Percentiles rank a stretch among this genome's conserved stretches.
Conservation (phyloP, 2,329 filamentous ascomycete genomes). For the Alternaria conjuncta region DNA sequence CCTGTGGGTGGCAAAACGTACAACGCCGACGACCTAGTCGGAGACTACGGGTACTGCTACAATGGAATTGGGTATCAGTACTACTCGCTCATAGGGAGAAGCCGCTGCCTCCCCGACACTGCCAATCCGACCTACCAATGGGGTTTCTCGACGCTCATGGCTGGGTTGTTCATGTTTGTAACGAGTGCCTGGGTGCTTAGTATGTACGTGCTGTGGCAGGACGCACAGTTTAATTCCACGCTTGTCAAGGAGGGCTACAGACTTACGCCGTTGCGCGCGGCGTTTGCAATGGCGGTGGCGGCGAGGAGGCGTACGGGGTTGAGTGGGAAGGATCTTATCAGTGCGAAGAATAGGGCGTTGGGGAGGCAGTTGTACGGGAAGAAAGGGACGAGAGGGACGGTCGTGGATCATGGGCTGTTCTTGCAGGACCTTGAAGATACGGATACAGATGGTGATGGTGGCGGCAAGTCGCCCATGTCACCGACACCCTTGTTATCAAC, state of each 20-base stretch:
- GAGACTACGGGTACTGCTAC: constrained; percentile 24
- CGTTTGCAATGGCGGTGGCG: constrained; percentile 34
- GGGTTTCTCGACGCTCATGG: constrained; percentile 48
- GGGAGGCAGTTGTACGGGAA: constrained; percentile 28
- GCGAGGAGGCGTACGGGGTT: constrained; percentile 33
- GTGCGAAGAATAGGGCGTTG: constrained; percentile 19
- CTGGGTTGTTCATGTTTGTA: constrained; percentile 38
- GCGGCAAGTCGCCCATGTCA: background rate
- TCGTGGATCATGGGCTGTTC: constrained; percentile 21
- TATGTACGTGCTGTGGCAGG: constrained; percentile 47
- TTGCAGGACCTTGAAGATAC: constrained; percentile 6
- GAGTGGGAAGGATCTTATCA: constrained; percentile 23
- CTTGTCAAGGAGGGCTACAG: constrained; percentile 35
- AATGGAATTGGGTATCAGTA: constrained; percentile 20
- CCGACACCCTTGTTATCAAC: background rate
- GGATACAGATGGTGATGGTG: background rate
- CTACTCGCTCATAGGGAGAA: constrained; percentile 7
- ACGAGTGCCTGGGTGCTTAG: constrained; percentile 39
- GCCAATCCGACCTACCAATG: constrained; percentile 39
- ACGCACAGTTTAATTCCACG: constrained; percentile 36
- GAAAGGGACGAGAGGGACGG: constrained; percentile 16
- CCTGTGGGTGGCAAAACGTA: constrained; percentile 21
- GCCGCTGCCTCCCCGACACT: constrained; percentile 39
- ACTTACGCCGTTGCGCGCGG: constrained; percentile 42
- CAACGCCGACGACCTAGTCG: constrained; percentile 16